Evolutionary conservation across 1,284 basidiomycete genomes (phyloP), one percentile per base, ranked within the genome.

Genomic region (Ganoderma lingzhi): DNA sequence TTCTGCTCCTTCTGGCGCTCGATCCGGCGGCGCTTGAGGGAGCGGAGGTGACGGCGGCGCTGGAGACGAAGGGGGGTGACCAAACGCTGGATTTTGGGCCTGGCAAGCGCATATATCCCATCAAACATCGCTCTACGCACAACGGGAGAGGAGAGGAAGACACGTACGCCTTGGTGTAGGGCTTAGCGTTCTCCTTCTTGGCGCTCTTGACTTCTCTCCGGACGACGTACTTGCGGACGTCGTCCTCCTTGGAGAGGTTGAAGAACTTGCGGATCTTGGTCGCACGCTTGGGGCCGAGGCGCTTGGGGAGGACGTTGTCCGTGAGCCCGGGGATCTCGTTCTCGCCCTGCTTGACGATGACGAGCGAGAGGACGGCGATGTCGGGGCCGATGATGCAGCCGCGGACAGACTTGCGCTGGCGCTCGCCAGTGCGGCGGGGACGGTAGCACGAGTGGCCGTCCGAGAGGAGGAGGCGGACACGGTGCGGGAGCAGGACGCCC

Each of bases 391-490:
- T 95, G 82, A 97, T 99, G 90, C 96, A 98, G 66, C 97, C 97
- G 73, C 97, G 95, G 75, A 99, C 96, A 77, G 96, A 98, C 87
- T 99, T 99, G 89, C 97, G 94, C 88, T 95, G 96, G 85, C 97
- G 95, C 87, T 99, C 96, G 82, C 97, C 97, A 68, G 87, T 85
- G 81, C 97, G 95, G 81, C 97, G 96, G 76, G 88, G 83, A 78
- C 97, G 96, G 90, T 96, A 99, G 91, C 97, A 99, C 48, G 96
- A 98, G 90, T 98, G 96, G 73, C 96, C 96, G 82, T 96, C 95
- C 76, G 94, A 82, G 81, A 99, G 95, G 79, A 99, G 94, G 75
- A 99, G 94, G 73, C 92, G 89, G 78, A 97, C 96, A 90, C 97
- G 96, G 87, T 96, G 83, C 75, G 96, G 95, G 78, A 97, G 89